Percentiles rank a stretch among this genome's conserved stretches.
Evolutionary conservation across 371 early-diverging fungal species (phyloP).

Genomic region (Rhizomucor miehei): DNA sequence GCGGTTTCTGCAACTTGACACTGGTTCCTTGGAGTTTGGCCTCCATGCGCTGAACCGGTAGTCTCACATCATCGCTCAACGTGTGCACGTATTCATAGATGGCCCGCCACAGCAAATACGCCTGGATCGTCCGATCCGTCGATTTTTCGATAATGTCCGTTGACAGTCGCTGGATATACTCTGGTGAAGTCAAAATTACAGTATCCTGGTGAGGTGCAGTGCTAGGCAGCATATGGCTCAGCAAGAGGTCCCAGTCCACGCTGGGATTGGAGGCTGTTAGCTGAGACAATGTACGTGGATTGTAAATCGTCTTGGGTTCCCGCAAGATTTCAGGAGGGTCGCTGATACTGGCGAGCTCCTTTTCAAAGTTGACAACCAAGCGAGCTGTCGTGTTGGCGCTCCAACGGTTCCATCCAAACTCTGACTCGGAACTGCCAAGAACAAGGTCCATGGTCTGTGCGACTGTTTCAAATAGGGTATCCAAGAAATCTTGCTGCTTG

Average conservation of each 20-base stretch:
- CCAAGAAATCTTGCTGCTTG: conserved; percentile 30
- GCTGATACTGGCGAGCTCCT: conserved; percentile 33
- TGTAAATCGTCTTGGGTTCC: conserved; percentile 52
- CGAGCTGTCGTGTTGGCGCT: conserved; percentile 24
- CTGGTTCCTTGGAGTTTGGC: conserved; percentile 26
- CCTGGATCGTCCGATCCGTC: conserved; percentile 2
- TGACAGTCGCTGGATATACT: conserved; percentile 14
- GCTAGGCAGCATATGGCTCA: conserved; percentile 5
- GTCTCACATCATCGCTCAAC: conserved; percentile 11
- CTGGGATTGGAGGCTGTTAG: conserved; percentile 26
- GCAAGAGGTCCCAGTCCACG: conserved; percentile 21
- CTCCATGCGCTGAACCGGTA: conserved; percentile 12
- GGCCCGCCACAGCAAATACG: conserved; percentile 9
- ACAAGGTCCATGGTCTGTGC: conserved; percentile 22
- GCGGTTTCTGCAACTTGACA: conserved; percentile 27
- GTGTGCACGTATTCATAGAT: conserved; percentile 5
- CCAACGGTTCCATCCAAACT: conserved; percentile 9
- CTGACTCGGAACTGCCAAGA: conserved; percentile 4
- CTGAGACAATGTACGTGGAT: conserved; percentile 39
- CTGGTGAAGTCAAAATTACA: conserved; percentile 7
- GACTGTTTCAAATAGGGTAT: conserved; percentile 28
- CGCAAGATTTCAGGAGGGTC: conserved; percentile 33
- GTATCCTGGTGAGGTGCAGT: conserved; percentile 1
- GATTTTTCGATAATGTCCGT: background rate
- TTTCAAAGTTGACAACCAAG: conserved; percentile 48